Evolutionary conservation across 2,329 filamentous ascomycete genomes (phyloP).

Genomic region (Talaromyces atroroseus): DNA sequence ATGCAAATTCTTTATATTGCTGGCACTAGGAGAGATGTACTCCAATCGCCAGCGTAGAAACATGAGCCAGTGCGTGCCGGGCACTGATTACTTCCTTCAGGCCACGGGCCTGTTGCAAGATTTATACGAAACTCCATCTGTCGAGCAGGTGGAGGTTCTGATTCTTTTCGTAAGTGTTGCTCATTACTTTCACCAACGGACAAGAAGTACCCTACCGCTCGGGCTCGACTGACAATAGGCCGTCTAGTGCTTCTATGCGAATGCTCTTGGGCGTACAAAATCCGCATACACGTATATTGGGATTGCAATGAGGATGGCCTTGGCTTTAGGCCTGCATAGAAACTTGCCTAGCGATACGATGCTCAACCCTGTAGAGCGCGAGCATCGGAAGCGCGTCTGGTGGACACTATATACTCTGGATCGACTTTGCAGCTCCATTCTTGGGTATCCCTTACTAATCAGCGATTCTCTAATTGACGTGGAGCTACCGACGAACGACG

Average conservation of each 20-base stretch:
- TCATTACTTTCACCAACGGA: slow-evolving; percentile 5
- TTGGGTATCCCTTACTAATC: slow-evolving; percentile 39
- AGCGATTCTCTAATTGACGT: slow-evolving; percentile 35
- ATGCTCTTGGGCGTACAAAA: slow-evolving; percentile 23
- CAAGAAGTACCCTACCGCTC: not conserved
- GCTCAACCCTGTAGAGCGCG: slow-evolving; percentile 22
- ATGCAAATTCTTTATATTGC: slow-evolving; percentile 32
- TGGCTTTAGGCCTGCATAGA: slow-evolving; percentile 32
- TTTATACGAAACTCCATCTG: slow-evolving; percentile 29
- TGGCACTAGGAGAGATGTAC: slow-evolving; percentile 35
- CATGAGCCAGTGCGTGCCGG: slow-evolving; percentile 22
- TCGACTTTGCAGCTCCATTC: slow-evolving; percentile 37
- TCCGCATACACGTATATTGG: slow-evolving; percentile 15
- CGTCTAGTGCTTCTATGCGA: slow-evolving; percentile 16
- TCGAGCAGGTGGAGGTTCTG: slow-evolving; percentile 32
- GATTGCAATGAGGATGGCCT: slow-evolving; percentile 28
- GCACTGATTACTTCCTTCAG: slow-evolving; percentile 31
- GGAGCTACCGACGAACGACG: slow-evolving; percentile 19
- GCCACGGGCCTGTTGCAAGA: slow-evolving; percentile 29
- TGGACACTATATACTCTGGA: slow-evolving; percentile 44
- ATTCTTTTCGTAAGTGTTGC: slow-evolving; percentile 23
- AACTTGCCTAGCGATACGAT: slow-evolving; percentile 14
- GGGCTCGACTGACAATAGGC: slow-evolving; percentile 1
- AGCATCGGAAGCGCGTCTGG: slow-evolving; percentile 40
- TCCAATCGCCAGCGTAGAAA: slow-evolving; percentile 24